Percentiles rank a stretch among this genome's conserved stretches.
Evolutionary conservation across 148 eudicot species (phyloP).

Genomic region (Fallopia convolvulus): DNA sequence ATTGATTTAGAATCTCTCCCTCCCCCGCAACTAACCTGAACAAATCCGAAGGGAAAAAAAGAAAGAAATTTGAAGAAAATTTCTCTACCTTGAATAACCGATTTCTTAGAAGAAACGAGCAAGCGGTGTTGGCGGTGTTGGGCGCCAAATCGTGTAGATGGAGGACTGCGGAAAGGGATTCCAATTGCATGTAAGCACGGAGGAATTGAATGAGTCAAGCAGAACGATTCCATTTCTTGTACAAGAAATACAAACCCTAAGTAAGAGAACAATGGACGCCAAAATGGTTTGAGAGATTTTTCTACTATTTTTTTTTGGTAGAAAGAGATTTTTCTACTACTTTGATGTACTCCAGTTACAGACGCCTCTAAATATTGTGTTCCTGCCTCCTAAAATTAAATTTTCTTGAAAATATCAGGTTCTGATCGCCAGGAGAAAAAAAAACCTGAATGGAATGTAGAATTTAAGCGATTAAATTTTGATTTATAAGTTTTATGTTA

Average conservation of each 20-base stretch:
- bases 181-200: not conserved
- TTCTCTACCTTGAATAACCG: conserved; percentile 25
- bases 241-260: not conserved
- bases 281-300: not conserved
- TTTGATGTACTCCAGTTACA: not conserved
- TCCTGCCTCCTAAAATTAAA: too few relatives aligned
- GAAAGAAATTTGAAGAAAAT: not conserved
- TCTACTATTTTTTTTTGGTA: too few relatives aligned
- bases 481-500: too few relatives aligned
- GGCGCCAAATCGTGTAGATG: conserved; percentile 10
- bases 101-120: conserved; percentile 24
- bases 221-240: conserved; percentile 10
- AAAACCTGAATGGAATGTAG: too few relatives aligned
- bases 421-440: too few relatives aligned
- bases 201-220: conserved; percentile 2
- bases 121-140: conserved; percentile 15
- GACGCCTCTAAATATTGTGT: not conserved
- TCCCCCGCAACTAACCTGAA: not conserved
- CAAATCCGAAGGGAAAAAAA: not conserved
- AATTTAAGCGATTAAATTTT: too few relatives aligned
- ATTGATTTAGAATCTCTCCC: not conserved
- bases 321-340: not conserved
- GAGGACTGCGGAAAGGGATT: not conserved
- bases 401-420: too few relatives aligned
- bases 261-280: not conserved